Base-by-base conservation (phyloP, 345 rosid species). In the Euclidium syriacum region DNA sequence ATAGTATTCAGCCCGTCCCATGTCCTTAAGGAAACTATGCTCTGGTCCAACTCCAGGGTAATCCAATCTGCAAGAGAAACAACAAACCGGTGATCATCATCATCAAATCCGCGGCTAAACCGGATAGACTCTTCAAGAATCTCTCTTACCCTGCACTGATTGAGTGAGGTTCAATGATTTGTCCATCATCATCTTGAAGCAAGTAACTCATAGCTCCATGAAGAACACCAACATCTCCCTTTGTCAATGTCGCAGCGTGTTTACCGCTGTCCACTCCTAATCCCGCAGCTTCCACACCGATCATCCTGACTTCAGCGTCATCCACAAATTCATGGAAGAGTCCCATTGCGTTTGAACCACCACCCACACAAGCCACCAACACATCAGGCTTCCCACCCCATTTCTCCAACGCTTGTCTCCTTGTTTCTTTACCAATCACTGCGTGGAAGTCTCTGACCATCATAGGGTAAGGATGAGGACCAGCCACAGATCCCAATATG, bases 1-100 rank as follows among this genome's bases (percentile, higher is more conserved):
- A 36, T 81, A 68, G 78, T 94, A 94, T 58, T 90, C 96, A 41
- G 95, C 96, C 12, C 95, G 85, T 10, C 89, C 89, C 60, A 39
- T 72, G 63, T 94, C 97, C 76, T 94, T 90, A 72, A 90, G 74
- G 65, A 90, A 94, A 75, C 96, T 87, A 32, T 94, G 99, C 79
- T 94, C 97, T 1, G 97, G 97, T 76, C 99, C 99, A 52, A 90
- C 95, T 78, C 97, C 96, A 65, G 96, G 97, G 67, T 90, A 94
- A 75, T 90, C 99, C 91, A 94, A 80, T 57, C 99, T 94, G 64
- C 18, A 50, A 22, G 15, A 35, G 6, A 35, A 51, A 30, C 50
- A 48, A n/a, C n/a, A 62, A 65, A 25, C 22, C 11, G 8, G 8
- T 65, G 20, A 49, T 59, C 27, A 64, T 29, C 10, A n/a, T n/a